A percentile compares a stretch with the other conserved stretches of the same genome.
phyloP scores from a whole-genome alignment of 148 eudicot species.

The Polygonum aviculare region DNA sequence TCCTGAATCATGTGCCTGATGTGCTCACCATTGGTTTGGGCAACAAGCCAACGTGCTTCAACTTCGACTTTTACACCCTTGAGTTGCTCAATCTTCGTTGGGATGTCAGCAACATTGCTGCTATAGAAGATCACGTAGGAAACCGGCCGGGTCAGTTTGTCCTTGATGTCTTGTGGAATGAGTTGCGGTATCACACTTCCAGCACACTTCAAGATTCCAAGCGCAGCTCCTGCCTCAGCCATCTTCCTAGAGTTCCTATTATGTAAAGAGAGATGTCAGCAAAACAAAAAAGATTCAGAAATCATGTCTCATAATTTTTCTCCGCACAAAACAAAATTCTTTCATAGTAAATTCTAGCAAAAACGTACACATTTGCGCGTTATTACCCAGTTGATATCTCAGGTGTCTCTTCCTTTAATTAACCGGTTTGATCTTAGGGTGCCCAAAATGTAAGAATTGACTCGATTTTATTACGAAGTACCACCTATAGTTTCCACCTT shows the following conservation, averaged over 20 bases:
- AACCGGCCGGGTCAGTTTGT: constrained; percentile 2
- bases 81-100: constrained; percentile 2
- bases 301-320: background rate
- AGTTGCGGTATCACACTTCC: background rate
- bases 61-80: constrained; percentile 3
- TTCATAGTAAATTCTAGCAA: background rate
- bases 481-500: background rate
- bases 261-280: background rate
- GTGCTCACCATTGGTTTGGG: constrained; percentile 1
- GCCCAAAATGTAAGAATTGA: background rate
- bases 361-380: background rate
- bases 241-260: background rate
- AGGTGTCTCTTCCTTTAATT: background rate
- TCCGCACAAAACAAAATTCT: background rate
- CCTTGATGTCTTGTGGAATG: constrained; percentile 2
- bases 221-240: background rate
- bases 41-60: background rate
- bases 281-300: background rate
- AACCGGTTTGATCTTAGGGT: background rate
- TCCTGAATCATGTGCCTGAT: background rate
- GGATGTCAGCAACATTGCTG: background rate
- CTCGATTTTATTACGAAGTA: background rate
- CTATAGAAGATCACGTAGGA: constrained; percentile 3
- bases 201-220: constrained; percentile 1
- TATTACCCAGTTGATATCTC: background rate